phyloP scores from a whole-genome alignment of 179 eudicot genomes.

The Actinidia arguta region DNA sequence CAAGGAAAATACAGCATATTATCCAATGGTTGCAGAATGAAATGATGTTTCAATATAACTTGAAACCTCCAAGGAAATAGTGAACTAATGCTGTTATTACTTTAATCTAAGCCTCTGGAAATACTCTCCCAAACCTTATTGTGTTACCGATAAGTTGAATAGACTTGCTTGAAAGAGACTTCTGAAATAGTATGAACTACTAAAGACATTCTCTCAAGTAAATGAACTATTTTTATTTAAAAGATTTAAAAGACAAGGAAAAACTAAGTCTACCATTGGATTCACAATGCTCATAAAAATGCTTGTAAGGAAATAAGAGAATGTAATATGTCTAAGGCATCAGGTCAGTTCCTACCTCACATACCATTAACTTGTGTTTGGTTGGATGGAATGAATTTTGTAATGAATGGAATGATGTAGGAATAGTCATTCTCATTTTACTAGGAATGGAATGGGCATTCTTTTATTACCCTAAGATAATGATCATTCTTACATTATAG shows the following conservation, averaged over 20 bases:
- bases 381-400: too few species aligned
- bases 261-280: neutral
- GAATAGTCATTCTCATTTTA: too few species aligned
- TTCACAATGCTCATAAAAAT: neutral
- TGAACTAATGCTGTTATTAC: neutral
- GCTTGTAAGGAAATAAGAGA: neutral
- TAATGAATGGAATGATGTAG: too few species aligned
- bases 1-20: neutral
- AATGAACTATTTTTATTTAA: neutral
- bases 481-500: too few species aligned
- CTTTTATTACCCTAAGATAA: too few species aligned
- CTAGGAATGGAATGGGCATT: too few species aligned
- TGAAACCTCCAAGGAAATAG: neutral
- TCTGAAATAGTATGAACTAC: neutral
- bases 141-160: neutral
- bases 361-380: neutral
- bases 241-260: neutral
- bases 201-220: neutral
- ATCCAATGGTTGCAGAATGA: conserved; percentile 5
- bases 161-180: neutral
- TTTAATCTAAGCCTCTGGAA: neutral
- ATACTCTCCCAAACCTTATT: neutral
- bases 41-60: conserved; percentile 2
- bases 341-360: neutral
- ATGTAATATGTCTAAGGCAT: neutral